Conservation (phyloP, 2,329 filamentous ascomycete species). For the Aspergillus fischeri region DNA sequence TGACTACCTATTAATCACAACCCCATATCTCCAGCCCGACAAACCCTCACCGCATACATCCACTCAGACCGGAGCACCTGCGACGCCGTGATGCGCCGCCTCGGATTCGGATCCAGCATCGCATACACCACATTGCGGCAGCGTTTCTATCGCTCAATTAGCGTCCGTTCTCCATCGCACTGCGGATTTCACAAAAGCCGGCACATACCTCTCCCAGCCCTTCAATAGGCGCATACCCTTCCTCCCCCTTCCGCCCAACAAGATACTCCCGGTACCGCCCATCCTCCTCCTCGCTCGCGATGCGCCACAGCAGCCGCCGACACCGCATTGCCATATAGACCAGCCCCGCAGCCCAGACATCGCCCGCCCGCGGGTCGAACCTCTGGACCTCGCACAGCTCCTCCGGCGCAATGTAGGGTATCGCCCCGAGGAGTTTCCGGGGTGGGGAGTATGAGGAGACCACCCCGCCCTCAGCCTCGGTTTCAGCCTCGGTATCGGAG, state of each 20-base stretch:
- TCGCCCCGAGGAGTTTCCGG: constrained; percentile 55
- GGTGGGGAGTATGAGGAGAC: not conserved
- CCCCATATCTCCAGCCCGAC: constrained; percentile 19
- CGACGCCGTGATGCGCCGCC: constrained; percentile 19
- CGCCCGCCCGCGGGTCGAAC: constrained; percentile 11
- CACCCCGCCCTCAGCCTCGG: not conserved
- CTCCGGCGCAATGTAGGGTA: constrained; percentile 83
- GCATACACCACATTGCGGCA: constrained; percentile 27
- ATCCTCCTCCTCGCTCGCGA: constrained; percentile 23
- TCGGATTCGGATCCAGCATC: constrained; percentile 24
- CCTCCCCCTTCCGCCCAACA: constrained; percentile 8
- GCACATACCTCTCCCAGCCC: constrained; percentile 18
- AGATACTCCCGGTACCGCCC: constrained; percentile 22
- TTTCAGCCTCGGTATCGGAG: not conserved
- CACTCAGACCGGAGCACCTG: constrained; percentile 25
- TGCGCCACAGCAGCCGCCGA: constrained; percentile 24
- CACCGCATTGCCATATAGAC: constrained; percentile 25
- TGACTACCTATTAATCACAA: not conserved
- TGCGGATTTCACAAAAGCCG: not conserved
- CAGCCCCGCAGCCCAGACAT: constrained; percentile 29
- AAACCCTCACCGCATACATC: constrained; percentile 20
- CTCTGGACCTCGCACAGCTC: not conserved
- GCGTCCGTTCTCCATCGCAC: not conserved
- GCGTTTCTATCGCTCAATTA: constrained; percentile 8
- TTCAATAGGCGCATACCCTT: constrained; percentile 26